These are phyloP conservation scores for Euphorbia celastroides DNA, from an alignment of 441 rosid genomes.

Conservation along the genomic window DNA sequence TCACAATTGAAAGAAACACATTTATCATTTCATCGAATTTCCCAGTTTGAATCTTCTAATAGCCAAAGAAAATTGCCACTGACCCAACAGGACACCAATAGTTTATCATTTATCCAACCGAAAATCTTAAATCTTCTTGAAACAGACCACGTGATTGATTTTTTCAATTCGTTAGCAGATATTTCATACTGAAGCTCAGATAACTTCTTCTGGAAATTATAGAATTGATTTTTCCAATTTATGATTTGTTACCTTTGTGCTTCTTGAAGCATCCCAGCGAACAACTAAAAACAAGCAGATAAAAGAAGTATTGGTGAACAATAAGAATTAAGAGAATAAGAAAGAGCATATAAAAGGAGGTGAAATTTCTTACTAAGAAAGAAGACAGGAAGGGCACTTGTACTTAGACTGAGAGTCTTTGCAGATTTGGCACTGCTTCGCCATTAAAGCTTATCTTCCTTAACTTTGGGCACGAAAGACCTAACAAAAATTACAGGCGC, in stretches of 20 bases:
- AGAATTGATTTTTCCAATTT: too few relatives aligned
- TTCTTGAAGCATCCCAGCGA: slow-evolving; percentile 70
- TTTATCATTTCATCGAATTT: not conserved
- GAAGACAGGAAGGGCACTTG: slow-evolving; percentile 78
- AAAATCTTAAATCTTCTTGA: not conserved
- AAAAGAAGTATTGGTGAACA: not conserved
- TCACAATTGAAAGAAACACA: slow-evolving; percentile 2
- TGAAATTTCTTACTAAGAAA: slow-evolving; percentile 53
- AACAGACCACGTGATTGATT: not conserved
- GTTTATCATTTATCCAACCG: not conserved
- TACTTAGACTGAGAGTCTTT: slow-evolving; percentile 57
- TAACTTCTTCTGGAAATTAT: too few relatives aligned
- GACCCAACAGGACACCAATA: not conserved
- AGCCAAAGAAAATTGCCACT: not conserved
- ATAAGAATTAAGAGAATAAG: not conserved
- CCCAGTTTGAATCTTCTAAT: not conserved
- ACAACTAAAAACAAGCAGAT: slow-evolving; percentile 43
- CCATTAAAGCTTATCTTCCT: slow-evolving; percentile 22
- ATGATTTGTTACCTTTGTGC: slow-evolving; percentile 90
- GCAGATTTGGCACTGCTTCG: slow-evolving; percentile 58
- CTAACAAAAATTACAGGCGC: not conserved
- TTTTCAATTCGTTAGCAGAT: not conserved
- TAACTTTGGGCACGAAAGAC: not conserved
- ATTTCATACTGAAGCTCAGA: not conserved
- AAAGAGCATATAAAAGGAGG: not conserved